A percentile compares a stretch with the other conserved stretches of the same genome.
Evolutionary conservation across 176 grass and related monocot genomes (phyloP).

Genomic region (Miscanthus lutarioriparius): DNA sequence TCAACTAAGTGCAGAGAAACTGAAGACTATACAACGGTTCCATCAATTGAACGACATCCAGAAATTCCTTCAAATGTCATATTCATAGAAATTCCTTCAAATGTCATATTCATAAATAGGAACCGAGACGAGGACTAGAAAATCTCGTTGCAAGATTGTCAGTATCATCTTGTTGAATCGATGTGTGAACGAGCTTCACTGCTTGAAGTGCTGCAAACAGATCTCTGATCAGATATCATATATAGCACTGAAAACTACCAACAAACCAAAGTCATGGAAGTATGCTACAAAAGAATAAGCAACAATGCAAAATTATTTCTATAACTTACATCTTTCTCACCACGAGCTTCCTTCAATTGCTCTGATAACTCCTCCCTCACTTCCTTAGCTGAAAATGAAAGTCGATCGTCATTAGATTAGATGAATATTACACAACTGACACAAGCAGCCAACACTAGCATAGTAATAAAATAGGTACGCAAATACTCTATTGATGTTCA

Average conservation of each 20-base stretch:
- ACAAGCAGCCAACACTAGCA: neutral
- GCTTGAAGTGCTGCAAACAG: constrained; percentile 55
- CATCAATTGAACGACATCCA: neutral
- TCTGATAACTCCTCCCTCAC: constrained; percentile 40
- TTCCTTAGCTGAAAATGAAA: constrained; percentile 44
- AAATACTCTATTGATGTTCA: neutral
- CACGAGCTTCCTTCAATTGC: constrained; percentile 42
- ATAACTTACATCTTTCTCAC: constrained; percentile 43
- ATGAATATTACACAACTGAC: neutral
- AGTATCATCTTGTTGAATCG: neutral
- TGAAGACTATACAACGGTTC: constrained; percentile 1
- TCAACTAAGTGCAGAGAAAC: constrained; percentile 1
- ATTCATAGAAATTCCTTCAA: neutral
- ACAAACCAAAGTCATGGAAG: too few species aligned
- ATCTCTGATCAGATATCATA: neutral
- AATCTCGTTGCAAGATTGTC: neutral
- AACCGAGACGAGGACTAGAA: neutral
- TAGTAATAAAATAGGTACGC: neutral
- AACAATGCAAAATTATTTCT: neutral
- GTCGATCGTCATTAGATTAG: neutral
- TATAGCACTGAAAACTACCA: too few species aligned
- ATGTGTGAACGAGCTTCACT: neutral
- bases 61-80: neutral
- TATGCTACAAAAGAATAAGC: neutral
- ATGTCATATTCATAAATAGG: neutral